Base-by-base conservation (phyloP, 2,329 filamentous ascomycete species). In the Emergomyces orientalis region DNA sequence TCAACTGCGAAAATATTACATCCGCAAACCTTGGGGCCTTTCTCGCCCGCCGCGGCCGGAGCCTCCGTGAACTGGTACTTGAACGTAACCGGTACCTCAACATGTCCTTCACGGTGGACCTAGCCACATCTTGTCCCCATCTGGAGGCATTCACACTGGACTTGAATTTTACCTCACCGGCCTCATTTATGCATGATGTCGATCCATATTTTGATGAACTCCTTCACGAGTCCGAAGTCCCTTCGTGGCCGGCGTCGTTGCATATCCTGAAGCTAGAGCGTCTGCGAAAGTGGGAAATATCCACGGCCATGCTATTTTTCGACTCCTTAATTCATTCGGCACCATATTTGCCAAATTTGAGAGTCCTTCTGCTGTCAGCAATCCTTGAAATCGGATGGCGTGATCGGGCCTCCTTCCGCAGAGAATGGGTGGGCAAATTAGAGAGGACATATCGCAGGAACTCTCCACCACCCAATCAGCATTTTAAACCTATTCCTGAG, bases 341-440 rank as follows among this genome's bases (percentile, higher is more conserved):
- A 0, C 78, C 81, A 1, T 75, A 82, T 2, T 74, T 97, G 27
- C 84, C 81, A 0, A 78, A 85, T 63, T 81, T 97, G 30, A 86
- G 91, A 9, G 80, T 82, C 52, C 77, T 97, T 13, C 81, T 84
- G 1, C 83, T 97, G 67, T 89, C 88, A 69, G 87, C 88, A 0
- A 93, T 91, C 74, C 79, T 97, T 57, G 86, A 92, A 70, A 86
- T 88, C 32, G 80, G 81, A 13, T 96, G 91, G 90, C 87, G 91
- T 65, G 85, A 91, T 71, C 85, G 93, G 51, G 89, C 89, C 22
- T 82, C 82, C n/a, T 87, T 97, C 70, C 84, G 92, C 47, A 85
- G 88, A 67, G 84, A 85, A 66, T 96, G 91, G 90, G 86, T 86
- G 59, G 80, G 83, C n/a, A 86, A 81, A 65, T 78, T 97, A 60